phyloP scores from a whole-genome alignment of 2,329 filamentous ascomycete genomes.

The Kalmusia sp. region DNA sequence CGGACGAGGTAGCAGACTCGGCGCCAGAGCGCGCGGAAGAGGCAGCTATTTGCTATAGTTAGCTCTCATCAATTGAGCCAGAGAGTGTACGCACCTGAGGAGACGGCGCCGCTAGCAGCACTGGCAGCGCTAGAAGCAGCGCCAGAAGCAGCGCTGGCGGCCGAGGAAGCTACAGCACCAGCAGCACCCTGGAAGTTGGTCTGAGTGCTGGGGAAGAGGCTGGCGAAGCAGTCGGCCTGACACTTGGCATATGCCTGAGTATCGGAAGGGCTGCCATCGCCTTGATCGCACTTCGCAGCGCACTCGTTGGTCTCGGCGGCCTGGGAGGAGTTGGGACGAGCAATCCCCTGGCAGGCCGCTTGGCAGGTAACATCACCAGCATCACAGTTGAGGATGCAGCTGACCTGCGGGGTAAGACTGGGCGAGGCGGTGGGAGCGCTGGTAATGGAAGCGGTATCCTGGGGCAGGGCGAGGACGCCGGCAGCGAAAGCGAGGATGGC shows the following conservation, averaged over 20 bases:
- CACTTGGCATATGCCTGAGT: conserved; percentile 57
- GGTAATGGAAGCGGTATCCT: conserved; percentile 45
- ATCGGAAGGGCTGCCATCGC: conserved; percentile 55
- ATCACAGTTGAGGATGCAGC: conserved; percentile 49
- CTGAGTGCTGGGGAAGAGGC: conserved; percentile 54
- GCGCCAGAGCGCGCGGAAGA: conserved; percentile 15
- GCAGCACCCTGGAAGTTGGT: conserved; percentile 20
- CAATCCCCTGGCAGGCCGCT: conserved; percentile 59
- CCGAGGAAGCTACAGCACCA: conserved; percentile 15
- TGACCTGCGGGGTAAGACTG: conserved; percentile 37
- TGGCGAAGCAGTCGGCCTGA: conserved; percentile 57
- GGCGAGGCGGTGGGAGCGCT: conserved; percentile 43
- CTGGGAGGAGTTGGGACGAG: conserved; percentile 59
- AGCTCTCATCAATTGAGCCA: conserved; percentile 6
- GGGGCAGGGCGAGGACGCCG: conserved; percentile 51
- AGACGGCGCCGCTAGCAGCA: conserved; percentile 16
- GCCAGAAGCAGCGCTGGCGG: conserved; percentile 24
- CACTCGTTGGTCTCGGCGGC: conserved; percentile 60
- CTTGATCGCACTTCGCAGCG: conserved; percentile 61
- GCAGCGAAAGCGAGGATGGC: conserved; percentile 55
- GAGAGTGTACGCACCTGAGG: conserved; percentile 6
- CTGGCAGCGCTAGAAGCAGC: conserved; percentile 27
- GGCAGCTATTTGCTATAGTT: conserved; percentile 15
- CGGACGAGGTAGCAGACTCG: conserved; percentile 25
- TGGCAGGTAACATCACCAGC: conserved; percentile 58